phyloP scores from a whole-genome alignment of 2,329 filamentous ascomycete species.

The Fonsecaea erecta region DNA sequence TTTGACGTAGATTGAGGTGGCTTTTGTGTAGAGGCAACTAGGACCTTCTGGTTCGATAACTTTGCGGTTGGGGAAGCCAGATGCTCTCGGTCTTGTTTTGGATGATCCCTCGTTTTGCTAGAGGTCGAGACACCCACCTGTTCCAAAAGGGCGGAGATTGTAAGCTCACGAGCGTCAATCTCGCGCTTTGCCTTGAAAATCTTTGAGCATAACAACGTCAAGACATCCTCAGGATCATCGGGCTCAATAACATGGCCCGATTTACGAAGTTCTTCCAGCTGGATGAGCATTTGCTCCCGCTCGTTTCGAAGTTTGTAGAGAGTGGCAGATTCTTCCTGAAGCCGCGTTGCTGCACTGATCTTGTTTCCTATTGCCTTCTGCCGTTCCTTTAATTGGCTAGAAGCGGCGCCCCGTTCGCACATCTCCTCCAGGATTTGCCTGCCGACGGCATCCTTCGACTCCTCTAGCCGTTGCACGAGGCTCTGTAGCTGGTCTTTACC shows the following conservation, averaged over 20 bases:
- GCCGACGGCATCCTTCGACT: constrained; percentile 27
- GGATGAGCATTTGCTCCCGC: constrained; percentile 34
- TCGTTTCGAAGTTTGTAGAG: constrained; percentile 24
- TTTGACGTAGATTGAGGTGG: constrained; percentile 4
- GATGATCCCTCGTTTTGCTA: constrained; percentile 1
- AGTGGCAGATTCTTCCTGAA: constrained; percentile 42
- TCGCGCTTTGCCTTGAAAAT: constrained; percentile 28
- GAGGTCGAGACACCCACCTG: constrained; percentile 29
- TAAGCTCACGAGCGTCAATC: constrained; percentile 26
- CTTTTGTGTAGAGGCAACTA: constrained; percentile 38
- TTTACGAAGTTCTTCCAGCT: constrained; percentile 42
- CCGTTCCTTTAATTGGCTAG: constrained; percentile 27
- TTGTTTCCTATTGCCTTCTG: constrained; percentile 41
- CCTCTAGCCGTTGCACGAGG: constrained; percentile 32
- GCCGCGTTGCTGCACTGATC: constrained; percentile 44
- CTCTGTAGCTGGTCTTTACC: constrained; percentile 23
- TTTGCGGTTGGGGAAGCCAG: neutral
- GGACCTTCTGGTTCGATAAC: constrained; percentile 25
- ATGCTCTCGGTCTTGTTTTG: neutral
- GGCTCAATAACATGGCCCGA: constrained; percentile 29
- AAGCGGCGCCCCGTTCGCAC: constrained; percentile 34
- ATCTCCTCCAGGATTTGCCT: constrained; percentile 35
- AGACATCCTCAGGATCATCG: constrained; percentile 27
- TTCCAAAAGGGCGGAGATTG: constrained; percentile 24
- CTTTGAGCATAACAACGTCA: constrained; percentile 25